phyloP scores from a whole-genome alignment of 2,329 filamentous ascomycete genomes.

The Arthroderma sp. region DNA sequence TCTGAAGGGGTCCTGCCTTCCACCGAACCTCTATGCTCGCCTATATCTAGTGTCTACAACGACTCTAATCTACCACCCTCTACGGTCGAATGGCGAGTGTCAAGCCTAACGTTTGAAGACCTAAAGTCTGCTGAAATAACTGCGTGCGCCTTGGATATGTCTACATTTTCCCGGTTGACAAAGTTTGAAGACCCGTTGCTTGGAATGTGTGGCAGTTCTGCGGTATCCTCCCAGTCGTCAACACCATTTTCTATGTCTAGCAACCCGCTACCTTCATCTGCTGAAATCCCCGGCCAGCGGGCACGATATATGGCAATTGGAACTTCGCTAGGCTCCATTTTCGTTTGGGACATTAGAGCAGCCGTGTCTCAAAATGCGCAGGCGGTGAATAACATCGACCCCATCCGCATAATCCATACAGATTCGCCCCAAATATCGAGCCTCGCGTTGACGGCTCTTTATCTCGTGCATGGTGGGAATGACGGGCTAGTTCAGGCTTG shows the following conservation, averaged over 20 bases:
- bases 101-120: conserved; percentile 50
- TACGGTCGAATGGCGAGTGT: conserved; percentile 55
- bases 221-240: conserved; percentile 42
- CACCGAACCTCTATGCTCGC: conserved; percentile 9
- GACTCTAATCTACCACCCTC: conserved; percentile 22
- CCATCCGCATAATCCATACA: conserved; percentile 73
- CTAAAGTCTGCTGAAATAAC: conserved; percentile 53
- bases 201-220: conserved; percentile 44
- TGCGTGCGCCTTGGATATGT: conserved; percentile 59
- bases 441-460: conserved; percentile 70
- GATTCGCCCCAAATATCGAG: conserved; percentile 80
- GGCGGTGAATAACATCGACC: conserved; percentile 49
- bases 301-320: conserved; percentile 71
- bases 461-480: conserved; percentile 83
- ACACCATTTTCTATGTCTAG: conserved; percentile 42
- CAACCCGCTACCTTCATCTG: conserved; percentile 25
- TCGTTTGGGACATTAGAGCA: conserved; percentile 76
- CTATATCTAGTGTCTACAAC: conserved; percentile 3
- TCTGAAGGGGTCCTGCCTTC: background rate
- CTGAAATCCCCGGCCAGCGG: conserved; percentile 71
- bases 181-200: conserved; percentile 66
- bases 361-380: conserved; percentile 43
- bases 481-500: conserved; percentile 93
- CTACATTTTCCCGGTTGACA: conserved; percentile 58
- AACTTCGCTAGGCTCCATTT: conserved; percentile 61